Conservation (phyloP, 2,329 filamentous ascomycete genomes). For the Davidsoniella eucalypti region DNA sequence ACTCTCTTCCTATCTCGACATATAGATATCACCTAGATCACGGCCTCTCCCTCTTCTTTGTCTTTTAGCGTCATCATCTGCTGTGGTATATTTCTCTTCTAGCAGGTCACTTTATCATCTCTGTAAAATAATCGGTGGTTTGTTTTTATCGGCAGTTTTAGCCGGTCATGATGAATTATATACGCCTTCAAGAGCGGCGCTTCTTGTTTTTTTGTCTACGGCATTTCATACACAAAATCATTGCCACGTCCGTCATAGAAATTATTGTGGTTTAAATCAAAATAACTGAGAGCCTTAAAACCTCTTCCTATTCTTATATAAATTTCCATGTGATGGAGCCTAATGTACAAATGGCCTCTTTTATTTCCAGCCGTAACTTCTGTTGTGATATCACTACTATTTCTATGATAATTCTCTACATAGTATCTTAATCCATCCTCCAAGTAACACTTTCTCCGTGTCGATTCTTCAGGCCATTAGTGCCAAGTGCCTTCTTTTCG, state of each 20-base stretch:
- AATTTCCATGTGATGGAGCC: too few relatives aligned
- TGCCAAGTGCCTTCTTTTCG: conserved; percentile 4
- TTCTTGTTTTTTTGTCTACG: conserved; percentile 5
- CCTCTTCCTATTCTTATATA: too few relatives aligned
- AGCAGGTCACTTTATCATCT: too few relatives aligned
- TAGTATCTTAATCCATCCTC: conserved; percentile 7
- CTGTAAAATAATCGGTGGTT: background rate
- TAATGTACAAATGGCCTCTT: background rate
- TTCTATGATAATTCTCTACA: background rate
- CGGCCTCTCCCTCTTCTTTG: background rate
- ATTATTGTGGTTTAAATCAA: background rate
- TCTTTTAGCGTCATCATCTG: conserved; percentile 4
- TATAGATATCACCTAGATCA: too few relatives aligned
- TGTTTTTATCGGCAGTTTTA: background rate
- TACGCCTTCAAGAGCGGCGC: too few relatives aligned
- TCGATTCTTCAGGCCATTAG: conserved; percentile 12
- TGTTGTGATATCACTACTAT: background rate
- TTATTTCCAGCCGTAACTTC: background rate
- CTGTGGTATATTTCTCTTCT: too few relatives aligned
- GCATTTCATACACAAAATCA: background rate
- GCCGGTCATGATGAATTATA: too few relatives aligned
- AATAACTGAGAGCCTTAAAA: too few relatives aligned
- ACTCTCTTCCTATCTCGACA: background rate
- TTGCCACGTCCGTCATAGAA: too few relatives aligned
- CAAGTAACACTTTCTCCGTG: conserved; percentile 13